Conservation (phyloP, 441 rosid genomes). For the Jatropha multifida region DNA sequence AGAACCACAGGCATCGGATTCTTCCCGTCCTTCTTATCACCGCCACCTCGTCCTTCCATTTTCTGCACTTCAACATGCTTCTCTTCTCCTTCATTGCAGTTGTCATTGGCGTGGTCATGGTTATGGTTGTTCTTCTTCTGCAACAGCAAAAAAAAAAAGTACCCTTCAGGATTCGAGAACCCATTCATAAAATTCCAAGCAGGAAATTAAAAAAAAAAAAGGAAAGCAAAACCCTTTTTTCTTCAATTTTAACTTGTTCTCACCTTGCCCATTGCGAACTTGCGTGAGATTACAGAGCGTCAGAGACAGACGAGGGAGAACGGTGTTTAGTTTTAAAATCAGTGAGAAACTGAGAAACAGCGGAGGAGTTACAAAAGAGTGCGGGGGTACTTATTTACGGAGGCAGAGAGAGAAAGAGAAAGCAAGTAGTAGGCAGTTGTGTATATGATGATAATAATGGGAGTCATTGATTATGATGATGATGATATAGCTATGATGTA, state of each 20-base stretch:
- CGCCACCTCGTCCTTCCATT: slow-evolving; percentile 25
- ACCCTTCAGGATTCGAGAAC: neutral
- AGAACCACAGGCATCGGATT: slow-evolving; percentile 39
- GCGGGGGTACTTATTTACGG: slow-evolving; percentile 5
- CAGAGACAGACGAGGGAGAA: neutral
- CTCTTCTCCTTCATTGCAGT: slow-evolving; percentile 2
- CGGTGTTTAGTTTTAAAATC: neutral
- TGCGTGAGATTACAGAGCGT: neutral
- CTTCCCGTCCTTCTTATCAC: slow-evolving; percentile 27
- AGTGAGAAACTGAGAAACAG: neutral
- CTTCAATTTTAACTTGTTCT: neutral
- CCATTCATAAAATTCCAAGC: neutral
- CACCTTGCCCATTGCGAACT: slow-evolving; percentile 17
- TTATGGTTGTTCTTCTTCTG: slow-evolving; percentile 23
- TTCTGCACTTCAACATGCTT: slow-evolving; percentile 15
- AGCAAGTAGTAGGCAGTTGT: neutral
- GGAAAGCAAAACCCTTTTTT: too few species aligned
- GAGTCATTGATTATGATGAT: neutral
- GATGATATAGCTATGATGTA: too few species aligned
- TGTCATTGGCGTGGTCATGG: neutral
- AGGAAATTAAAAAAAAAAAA: neutral
- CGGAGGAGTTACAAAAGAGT: neutral
- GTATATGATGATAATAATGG: neutral
- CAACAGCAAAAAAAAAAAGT: neutral
- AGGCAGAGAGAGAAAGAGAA: neutral